Conservation (phyloP, 345 rosid genomes). For the Lepidium didymum region DNA sequence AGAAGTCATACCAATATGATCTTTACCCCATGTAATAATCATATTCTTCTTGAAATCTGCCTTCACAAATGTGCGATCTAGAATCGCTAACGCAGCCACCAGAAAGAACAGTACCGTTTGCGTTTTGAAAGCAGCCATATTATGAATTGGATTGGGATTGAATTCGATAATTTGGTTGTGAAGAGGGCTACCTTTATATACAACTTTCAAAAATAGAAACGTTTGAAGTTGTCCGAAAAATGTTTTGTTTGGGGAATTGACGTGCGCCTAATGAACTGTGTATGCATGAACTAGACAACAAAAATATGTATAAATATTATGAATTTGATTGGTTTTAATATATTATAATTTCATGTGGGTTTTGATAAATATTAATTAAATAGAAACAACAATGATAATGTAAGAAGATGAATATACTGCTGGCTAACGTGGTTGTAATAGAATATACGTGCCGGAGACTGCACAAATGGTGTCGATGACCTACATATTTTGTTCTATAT, state of each 20-base stretch:
- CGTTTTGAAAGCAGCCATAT: constrained; percentile 34
- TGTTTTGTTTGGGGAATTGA: neutral
- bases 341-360: neutral
- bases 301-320: neutral
- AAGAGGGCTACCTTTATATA: constrained; percentile 3
- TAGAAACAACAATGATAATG: neutral
- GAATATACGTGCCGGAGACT: constrained; percentile 15
- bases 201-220: neutral
- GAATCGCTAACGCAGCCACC: constrained; percentile 24
- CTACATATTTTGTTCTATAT: too few species aligned
- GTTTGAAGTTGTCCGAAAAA: constrained; percentile 4
- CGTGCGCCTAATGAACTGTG: constrained; percentile 20
- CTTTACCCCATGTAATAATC: constrained; percentile 54
- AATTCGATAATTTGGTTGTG: neutral
- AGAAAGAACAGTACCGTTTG: constrained; percentile 27
- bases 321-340: neutral
- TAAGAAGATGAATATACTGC: neutral
- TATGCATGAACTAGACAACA: constrained; percentile 6
- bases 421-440: constrained; percentile 15
- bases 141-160: neutral
- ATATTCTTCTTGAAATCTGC: constrained; percentile 49
- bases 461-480: neutral
- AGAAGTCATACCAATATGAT: constrained; percentile 32
- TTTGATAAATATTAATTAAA: neutral
- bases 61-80: constrained; percentile 31